Evolutionary conservation across 495 filamentous ascomycete species (phyloP).

Genomic region (Penicillium crystallinum): DNA sequence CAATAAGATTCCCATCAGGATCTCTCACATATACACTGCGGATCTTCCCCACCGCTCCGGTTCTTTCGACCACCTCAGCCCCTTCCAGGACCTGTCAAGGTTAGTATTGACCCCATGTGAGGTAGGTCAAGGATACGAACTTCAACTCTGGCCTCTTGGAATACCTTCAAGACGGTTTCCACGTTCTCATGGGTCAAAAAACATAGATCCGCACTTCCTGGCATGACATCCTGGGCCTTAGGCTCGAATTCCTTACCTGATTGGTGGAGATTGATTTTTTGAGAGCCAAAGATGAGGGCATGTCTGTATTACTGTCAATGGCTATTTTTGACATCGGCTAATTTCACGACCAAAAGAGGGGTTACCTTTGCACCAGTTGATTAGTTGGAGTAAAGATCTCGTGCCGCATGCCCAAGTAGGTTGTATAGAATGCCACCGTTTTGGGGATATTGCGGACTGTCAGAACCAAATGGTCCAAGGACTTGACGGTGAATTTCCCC

Average conservation of each 20-base stretch:
- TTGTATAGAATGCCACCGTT: slow-evolving; percentile 45
- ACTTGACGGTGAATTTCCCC: slow-evolving; percentile 29
- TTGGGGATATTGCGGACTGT: slow-evolving; percentile 43
- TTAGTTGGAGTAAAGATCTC: slow-evolving; percentile 37
- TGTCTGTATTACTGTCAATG: slow-evolving; percentile 26
- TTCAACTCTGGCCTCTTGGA: slow-evolving; percentile 35
- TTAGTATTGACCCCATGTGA: neutral
- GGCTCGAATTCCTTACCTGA: slow-evolving; percentile 50
- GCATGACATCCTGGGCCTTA: slow-evolving; percentile 42
- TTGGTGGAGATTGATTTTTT: slow-evolving; percentile 54
- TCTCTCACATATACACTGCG: slow-evolving; percentile 52
- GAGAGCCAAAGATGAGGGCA: slow-evolving; percentile 45
- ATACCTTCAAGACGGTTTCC: slow-evolving; percentile 28
- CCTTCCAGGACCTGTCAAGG: slow-evolving; percentile 32
- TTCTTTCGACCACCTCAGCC: slow-evolving; percentile 43
- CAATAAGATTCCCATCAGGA: slow-evolving; percentile 53
- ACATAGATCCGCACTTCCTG: slow-evolving; percentile 50
- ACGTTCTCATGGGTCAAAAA: slow-evolving; percentile 46
- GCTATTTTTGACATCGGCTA: neutral
- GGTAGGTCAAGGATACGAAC: slow-evolving; percentile 7
- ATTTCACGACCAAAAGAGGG: neutral
- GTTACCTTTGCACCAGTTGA: slow-evolving; percentile 26
- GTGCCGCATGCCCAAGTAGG: slow-evolving; percentile 46
- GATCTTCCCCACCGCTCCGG: slow-evolving; percentile 45
- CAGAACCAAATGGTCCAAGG: slow-evolving; percentile 51